A percentile compares a stretch with the other conserved stretches of the same genome.
phyloP scores from a whole-genome alignment of 2,329 filamentous ascomycete species.

The Fusarium phyllophilum region DNA sequence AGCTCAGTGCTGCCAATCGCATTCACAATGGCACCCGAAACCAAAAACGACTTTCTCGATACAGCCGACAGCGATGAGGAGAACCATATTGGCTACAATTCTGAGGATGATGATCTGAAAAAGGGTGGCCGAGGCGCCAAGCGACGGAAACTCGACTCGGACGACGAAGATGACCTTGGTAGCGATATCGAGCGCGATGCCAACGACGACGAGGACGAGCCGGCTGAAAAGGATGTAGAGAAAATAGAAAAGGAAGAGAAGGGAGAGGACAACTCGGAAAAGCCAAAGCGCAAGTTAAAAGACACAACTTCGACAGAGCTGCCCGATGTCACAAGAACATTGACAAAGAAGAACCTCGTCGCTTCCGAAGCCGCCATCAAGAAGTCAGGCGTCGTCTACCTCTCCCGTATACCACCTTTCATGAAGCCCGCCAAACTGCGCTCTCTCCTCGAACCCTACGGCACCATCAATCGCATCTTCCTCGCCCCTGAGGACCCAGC shows the following conservation, averaged over 20 bases:
- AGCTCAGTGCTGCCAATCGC: slow-evolving; percentile 7
- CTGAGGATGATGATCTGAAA: slow-evolving; percentile 73
- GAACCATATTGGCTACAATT: slow-evolving; percentile 69
- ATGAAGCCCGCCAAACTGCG: slow-evolving; percentile 86
- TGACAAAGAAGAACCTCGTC: slow-evolving; percentile 75
- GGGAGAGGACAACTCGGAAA: slow-evolving; percentile 25
- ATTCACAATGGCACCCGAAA: slow-evolving; percentile 70
- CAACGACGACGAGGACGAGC: slow-evolving; percentile 49
- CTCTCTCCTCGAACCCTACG: slow-evolving; percentile 79
- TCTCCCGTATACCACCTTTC: slow-evolving; percentile 86
- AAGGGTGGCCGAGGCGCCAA: slow-evolving; percentile 73
- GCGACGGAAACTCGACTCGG: slow-evolving; percentile 66
- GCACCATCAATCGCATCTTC: slow-evolving; percentile 80
- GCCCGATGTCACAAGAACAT: slow-evolving; percentile 62
- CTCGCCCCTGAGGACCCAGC: slow-evolving; percentile 79
- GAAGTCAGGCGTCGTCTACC: slow-evolving; percentile 83
- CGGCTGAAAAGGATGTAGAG: slow-evolving; percentile 42
- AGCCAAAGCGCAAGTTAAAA: slow-evolving; percentile 41
- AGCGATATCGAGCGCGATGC: slow-evolving; percentile 52
- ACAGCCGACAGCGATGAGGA: slow-evolving; percentile 68
- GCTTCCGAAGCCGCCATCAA: slow-evolving; percentile 71
- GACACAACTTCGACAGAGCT: slow-evolving; percentile 50
- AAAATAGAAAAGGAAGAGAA: slow-evolving; percentile 38
- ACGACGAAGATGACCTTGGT: slow-evolving; percentile 49
- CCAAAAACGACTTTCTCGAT: slow-evolving; percentile 78